A percentile compares a stretch with the other conserved stretches of the same genome.
Evolutionary conservation across 148 eudicot species (phyloP).

Genomic region (Camellia lanceoleosa): DNA sequence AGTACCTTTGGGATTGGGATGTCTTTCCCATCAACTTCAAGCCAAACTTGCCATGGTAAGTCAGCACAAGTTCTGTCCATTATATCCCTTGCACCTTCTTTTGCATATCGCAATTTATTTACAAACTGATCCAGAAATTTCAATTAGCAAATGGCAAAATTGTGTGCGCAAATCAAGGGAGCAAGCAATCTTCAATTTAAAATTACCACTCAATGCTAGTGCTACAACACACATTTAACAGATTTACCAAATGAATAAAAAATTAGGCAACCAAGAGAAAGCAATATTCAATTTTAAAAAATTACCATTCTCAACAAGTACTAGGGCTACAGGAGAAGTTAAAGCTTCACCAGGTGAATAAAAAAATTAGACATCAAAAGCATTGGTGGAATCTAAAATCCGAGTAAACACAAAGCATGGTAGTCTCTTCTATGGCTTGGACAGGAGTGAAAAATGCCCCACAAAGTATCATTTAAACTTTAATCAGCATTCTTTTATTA

Average conservation of each 20-base stretch:
- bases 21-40: constrained; percentile 79
- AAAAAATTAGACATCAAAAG: neutral
- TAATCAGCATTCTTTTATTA: neutral
- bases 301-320: neutral
- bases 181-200: neutral
- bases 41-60: constrained; percentile 88
- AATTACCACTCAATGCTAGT: neutral
- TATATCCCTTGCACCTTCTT: constrained; percentile 82
- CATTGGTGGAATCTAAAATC: neutral
- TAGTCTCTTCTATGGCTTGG: neutral
- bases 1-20: constrained; percentile 64
- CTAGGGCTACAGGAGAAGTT: neutral
- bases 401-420: too few relatives aligned
- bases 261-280: neutral
- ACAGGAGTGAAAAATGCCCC: neutral
- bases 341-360: neutral
- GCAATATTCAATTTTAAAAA: neutral
- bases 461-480: neutral
- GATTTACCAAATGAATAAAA: neutral
- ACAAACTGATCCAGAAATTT: constrained; percentile 49
- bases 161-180: neutral
- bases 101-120: constrained; percentile 78
- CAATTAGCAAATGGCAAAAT: constrained; percentile 10
- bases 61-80: constrained; percentile 90
- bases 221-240: too few relatives aligned